These are phyloP conservation scores for Candida koratica DNA, from an alignment of 805 yeast species.

Conservation along the genomic window DNA sequence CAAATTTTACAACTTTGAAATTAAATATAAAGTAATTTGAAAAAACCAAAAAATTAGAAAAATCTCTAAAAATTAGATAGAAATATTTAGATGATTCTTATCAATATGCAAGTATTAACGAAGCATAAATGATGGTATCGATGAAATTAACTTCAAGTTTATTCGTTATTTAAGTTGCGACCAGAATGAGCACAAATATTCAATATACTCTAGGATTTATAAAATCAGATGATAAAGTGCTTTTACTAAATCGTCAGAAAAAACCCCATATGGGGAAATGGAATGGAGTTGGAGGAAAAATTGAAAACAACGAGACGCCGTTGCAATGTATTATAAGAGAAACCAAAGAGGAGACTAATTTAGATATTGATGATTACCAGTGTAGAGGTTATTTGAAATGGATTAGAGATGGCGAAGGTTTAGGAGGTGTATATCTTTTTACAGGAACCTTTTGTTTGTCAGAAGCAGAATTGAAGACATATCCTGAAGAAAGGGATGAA, in stretches of 20 bases:
- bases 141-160: no score
- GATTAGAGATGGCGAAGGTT: conserved; percentile 23
- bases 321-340: conserved; percentile 40
- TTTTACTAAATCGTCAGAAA: conserved; percentile 38
- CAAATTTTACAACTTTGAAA: conserved; percentile 3
- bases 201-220: conserved; percentile 26
- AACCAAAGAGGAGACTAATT: conserved; percentile 40
- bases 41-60: not conserved
- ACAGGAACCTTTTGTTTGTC: conserved; percentile 28
- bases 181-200: not conserved
- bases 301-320: conserved; percentile 33
- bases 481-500: conserved; percentile 26
- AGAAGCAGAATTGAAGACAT: conserved; percentile 17
- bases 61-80: conserved; percentile 1
- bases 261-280: conserved; percentile 47
- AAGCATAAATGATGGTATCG: no score
- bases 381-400: conserved; percentile 36
- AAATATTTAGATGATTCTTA: no score
- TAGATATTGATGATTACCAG: conserved; percentile 24
- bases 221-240: conserved; percentile 27
- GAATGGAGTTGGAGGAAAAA: conserved; percentile 47
- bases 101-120: no score
- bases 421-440: conserved; percentile 38
- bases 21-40: not conserved
- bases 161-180: not conserved